A percentile compares a stretch with the other conserved stretches of the same genome.
Conservation (phyloP, 345 rosid genomes). For the Kernera saxatilis region DNA sequence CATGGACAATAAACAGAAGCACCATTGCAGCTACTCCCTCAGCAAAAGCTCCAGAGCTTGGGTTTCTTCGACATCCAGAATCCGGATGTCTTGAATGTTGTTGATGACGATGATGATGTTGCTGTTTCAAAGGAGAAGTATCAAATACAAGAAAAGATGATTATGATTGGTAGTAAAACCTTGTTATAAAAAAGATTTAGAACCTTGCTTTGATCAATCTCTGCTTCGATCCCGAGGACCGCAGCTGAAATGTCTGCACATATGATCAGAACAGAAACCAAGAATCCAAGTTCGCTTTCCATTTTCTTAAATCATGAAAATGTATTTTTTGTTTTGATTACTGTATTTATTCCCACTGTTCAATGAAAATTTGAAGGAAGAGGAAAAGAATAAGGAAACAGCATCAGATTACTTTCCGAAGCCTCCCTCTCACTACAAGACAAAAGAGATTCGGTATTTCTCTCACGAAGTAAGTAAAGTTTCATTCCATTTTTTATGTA, state of each 20-base stretch:
- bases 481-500: slow-evolving; percentile 2
- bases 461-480: slow-evolving; percentile 11
- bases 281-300: slow-evolving; percentile 29
- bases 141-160: neutral
- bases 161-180: neutral
- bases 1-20: slow-evolving; percentile 57
- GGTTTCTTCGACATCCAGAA: slow-evolving; percentile 60
- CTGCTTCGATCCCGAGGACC: slow-evolving; percentile 35
- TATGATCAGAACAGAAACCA: slow-evolving; percentile 33
- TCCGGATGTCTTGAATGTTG: slow-evolving; percentile 49
- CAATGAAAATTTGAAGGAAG: slow-evolving; percentile 3
- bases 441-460: slow-evolving; percentile 28
- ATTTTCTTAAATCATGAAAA: slow-evolving; percentile 11
- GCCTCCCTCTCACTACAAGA: slow-evolving; percentile 2
- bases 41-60: slow-evolving; percentile 63
- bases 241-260: slow-evolving; percentile 34
- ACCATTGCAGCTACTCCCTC: slow-evolving; percentile 69
- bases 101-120: slow-evolving; percentile 44
- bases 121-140: slow-evolving; percentile 13
- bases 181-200: neutral
- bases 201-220: slow-evolving; percentile 36
- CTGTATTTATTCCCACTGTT: slow-evolving; percentile 16
- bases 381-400: slow-evolving; percentile 14
- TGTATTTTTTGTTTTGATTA: neutral
- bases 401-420: slow-evolving; percentile 31